Base-by-base conservation (phyloP, 139 green algal genomes). In the Chlamydomonas sp. region DNA sequence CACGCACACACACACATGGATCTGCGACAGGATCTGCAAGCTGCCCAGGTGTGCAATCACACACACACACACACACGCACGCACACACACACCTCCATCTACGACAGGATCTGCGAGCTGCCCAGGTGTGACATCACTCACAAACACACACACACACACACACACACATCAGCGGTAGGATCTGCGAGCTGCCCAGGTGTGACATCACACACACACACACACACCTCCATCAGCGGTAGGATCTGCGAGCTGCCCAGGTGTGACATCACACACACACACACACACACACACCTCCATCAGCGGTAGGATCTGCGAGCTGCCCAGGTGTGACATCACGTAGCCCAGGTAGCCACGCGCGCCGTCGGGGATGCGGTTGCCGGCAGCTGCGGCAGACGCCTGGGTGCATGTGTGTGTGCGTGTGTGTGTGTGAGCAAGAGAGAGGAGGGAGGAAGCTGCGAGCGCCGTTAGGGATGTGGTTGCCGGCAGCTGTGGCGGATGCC, bases 371-470 rank as follows among this genome's bases (percentile, higher is more conserved):
- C 69, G 79, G 71, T 84, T 79, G 8, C 69, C 64, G 13, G 74
- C 78, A 16, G 78, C 78, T 6, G 48, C 33, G 31, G 72, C 78
- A 28, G 74, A 81, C 28, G 77, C 75, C 58, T n/a, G n/a, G n/a
- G n/a, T n/a, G n/a, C n/a, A n/a, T n/a, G n/a, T n/a, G n/a, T n/a
- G n/a, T n/a, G n/a, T n/a, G n/a, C n/a, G n/a, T n/a, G n/a, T n/a
- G n/a, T n/a, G n/a, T n/a, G n/a, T n/a, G n/a, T n/a, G n/a, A n/a
- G n/a, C n/a, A n/a, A n/a, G n/a, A n/a, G n/a, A n/a, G n/a, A n/a
- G n/a, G n/a, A n/a, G n/a, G n/a, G n/a, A 96, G 82, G 76, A 88
- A 88, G 36, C 82, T 84, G 73, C 92, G 89, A 29, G 83, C 87
- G 28, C 60, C 63, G 24, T 72, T 76, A 20, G 88, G 85, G 65